phyloP scores from a whole-genome alignment of 2,329 filamentous ascomycete species.

The Aspergillus proliferans region DNA sequence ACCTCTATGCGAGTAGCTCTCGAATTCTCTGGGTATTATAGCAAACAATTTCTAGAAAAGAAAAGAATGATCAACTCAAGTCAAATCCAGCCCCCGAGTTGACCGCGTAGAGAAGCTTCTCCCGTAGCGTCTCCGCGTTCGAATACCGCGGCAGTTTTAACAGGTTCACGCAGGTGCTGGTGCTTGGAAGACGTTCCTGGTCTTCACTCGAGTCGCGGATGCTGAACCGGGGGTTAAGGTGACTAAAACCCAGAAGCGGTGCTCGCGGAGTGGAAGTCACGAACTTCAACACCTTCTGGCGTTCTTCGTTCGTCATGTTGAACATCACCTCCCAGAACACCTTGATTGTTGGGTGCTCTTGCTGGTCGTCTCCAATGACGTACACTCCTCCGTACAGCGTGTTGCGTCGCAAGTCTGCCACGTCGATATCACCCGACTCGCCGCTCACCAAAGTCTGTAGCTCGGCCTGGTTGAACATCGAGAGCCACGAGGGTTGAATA shows the following conservation, averaged over 20 bases:
- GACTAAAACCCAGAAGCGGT: constrained; percentile 79
- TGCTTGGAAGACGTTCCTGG: constrained; percentile 74
- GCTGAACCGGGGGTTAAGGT: constrained; percentile 78
- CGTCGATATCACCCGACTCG: constrained; percentile 75
- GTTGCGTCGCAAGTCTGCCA: constrained; percentile 76
- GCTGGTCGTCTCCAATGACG: constrained; percentile 75
- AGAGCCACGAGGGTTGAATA: constrained; percentile 86
- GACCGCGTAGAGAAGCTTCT: constrained; percentile 84
- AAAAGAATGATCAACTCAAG: constrained; percentile 39
- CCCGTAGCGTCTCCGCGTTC: constrained; percentile 57
- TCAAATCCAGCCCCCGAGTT: constrained; percentile 91
- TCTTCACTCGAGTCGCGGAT: constrained; percentile 79
- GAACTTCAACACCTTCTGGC: constrained; percentile 85
- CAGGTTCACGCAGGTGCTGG: constrained; percentile 93
- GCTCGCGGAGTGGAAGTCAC: constrained; percentile 90
- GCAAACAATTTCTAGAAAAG: background rate
- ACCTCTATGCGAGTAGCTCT: background rate
- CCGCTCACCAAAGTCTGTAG: constrained; percentile 90
- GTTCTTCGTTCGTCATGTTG: constrained; percentile 66
- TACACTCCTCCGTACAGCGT: constrained; percentile 87
- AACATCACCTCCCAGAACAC: constrained; percentile 91
- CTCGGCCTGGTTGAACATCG: constrained; percentile 97
- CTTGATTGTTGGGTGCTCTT: constrained; percentile 77
- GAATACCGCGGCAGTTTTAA: constrained; percentile 83
- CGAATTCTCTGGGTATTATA: background rate